Evolutionary conservation across 2,329 filamentous ascomycete genomes (phyloP).

Genomic region (Neurospora crassa): DNA sequence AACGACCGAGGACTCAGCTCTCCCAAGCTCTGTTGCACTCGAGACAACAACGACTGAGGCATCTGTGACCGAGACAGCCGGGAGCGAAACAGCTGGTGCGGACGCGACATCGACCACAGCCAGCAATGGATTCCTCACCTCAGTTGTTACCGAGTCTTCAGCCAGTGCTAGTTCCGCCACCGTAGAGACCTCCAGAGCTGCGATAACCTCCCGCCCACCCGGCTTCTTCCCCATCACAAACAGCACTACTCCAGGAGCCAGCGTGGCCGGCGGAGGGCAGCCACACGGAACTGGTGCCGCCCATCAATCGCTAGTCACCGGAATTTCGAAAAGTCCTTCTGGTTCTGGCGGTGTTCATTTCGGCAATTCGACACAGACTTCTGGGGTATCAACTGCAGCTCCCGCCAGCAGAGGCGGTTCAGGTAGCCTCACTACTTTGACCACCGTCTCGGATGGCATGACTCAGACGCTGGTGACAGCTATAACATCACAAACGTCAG

Average conservation of each 20-base stretch:
- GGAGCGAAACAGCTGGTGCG: background rate
- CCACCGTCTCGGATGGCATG: slow-evolving; percentile 2
- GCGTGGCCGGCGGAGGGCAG: background rate
- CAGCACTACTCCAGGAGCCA: background rate
- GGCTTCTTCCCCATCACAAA: background rate
- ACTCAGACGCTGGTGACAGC: slow-evolving; percentile 1
- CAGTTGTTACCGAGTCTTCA: background rate
- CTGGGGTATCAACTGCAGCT: background rate
- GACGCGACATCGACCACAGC: background rate
- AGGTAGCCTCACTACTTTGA: background rate
- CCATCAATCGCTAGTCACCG: background rate
- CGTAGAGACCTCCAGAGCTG: background rate
- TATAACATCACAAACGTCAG: background rate
- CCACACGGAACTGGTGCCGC: background rate
- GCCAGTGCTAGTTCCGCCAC: background rate
- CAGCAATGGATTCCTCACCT: background rate
- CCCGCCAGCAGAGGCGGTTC: background rate
- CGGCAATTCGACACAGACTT: background rate
- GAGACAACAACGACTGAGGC: background rate
- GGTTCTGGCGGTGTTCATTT: background rate
- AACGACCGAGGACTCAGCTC: background rate
- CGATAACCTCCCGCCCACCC: background rate
- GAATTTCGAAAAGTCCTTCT: background rate
- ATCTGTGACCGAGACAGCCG: background rate
- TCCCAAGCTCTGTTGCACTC: background rate